Percentiles rank a stretch among this genome's conserved stretches.
Evolutionary conservation across 805 yeast species (phyloP).

Genomic region (Candida silvicultrix): DNA sequence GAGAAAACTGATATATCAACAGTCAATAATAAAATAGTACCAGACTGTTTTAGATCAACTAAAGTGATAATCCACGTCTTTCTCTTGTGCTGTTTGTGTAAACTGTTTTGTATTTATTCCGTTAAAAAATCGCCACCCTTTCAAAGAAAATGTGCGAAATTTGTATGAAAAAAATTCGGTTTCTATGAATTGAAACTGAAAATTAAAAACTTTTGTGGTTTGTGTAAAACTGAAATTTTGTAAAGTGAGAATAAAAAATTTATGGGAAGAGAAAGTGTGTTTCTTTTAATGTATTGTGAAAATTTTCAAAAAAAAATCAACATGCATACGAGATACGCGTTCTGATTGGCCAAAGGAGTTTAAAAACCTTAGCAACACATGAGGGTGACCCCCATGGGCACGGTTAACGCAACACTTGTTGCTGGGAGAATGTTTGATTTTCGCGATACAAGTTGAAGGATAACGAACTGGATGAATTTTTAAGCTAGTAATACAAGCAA

Average conservation of each 20-base stretch:
- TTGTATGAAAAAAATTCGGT: neutral
- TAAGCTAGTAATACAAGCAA: no score
- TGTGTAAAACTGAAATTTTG: neutral
- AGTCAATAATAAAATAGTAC: neutral
- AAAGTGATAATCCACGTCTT: neutral
- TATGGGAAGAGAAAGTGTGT: neutral
- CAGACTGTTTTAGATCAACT: neutral
- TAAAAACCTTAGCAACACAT: neutral
- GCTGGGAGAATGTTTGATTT: neutral
- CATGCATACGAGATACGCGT: neutral
- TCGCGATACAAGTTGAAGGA: neutral
- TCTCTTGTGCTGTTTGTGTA: neutral
- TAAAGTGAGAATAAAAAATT: neutral
- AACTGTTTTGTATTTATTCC: neutral
- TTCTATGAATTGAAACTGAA: neutral
- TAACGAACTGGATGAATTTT: neutral
- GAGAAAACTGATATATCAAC: neutral
- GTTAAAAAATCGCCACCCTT: neutral
- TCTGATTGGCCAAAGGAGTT: neutral
- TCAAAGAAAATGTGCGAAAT: neutral
- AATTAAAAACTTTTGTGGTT: neutral
- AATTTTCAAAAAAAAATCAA: neutral
- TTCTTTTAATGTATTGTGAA: neutral
- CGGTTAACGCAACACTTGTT: neutral
- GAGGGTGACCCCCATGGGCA: neutral